Conservation (phyloP, 2,329 filamentous ascomycete species). For the Colletotrichum limetticola region DNA sequence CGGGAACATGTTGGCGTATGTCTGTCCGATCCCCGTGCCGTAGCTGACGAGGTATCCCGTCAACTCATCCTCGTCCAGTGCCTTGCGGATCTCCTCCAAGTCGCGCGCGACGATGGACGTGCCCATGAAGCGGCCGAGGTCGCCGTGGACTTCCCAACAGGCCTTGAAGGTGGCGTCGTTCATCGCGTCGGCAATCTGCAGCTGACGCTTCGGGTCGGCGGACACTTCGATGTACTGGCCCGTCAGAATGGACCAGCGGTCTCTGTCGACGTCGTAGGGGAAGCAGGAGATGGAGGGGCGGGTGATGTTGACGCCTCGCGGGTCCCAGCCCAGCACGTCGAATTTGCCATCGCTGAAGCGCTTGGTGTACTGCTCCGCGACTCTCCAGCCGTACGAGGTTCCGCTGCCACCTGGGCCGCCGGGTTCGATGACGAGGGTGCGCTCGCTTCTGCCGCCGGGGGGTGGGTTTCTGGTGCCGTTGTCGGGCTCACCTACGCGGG, state of each 20-base stretch:
- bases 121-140: slow-evolving; percentile 57
- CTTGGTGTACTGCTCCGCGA: slow-evolving; percentile 48
- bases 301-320: slow-evolving; percentile 62
- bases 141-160: slow-evolving; percentile 55
- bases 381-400: slow-evolving; percentile 52
- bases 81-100: slow-evolving; percentile 58
- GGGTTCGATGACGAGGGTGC: slow-evolving; percentile 61
- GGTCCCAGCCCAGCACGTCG: slow-evolving; percentile 65
- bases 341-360: slow-evolving; percentile 55
- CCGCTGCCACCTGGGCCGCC: slow-evolving; percentile 63
- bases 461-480: slow-evolving; percentile 33
- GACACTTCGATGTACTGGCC: slow-evolving; percentile 52
- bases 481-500: slow-evolving; percentile 32
- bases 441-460: slow-evolving; percentile 51
- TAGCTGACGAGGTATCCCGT: slow-evolving; percentile 63
- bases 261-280: slow-evolving; percentile 55
- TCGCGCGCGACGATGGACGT: slow-evolving; percentile 60
- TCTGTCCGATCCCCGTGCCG: slow-evolving; percentile 63
- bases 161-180: slow-evolving; percentile 56
- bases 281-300: slow-evolving; percentile 58
- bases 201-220: slow-evolving; percentile 45
- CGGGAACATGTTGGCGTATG: slow-evolving; percentile 62
- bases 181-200: slow-evolving; percentile 57
- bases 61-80: slow-evolving; percentile 56
- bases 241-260: slow-evolving; percentile 56